Evolutionary conservation across 352 stramenopile genomes (phyloP).

Genomic region (Elongisporangium anandrum): DNA sequence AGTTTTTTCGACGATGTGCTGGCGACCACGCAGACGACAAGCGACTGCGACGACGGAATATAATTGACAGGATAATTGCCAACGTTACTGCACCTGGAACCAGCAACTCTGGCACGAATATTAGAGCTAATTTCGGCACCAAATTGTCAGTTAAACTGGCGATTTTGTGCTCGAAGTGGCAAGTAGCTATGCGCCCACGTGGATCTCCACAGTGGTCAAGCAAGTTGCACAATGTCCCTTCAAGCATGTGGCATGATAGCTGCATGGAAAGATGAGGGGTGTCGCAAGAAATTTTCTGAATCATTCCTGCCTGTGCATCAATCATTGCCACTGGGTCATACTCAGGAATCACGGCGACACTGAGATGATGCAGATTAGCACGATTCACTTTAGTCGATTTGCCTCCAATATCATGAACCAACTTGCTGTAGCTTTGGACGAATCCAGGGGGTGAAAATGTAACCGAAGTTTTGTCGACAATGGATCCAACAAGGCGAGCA

Average conservation of each 20-base stretch:
- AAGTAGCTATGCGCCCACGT: constrained; percentile 53
- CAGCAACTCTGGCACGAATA: constrained; percentile 55
- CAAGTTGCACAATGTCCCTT: constrained; percentile 83
- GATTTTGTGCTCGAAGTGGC: constrained; percentile 76
- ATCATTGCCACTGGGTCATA: constrained; percentile 89
- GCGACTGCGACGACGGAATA: constrained; percentile 39
- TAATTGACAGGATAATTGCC: constrained; percentile 59
- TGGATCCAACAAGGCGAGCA: constrained; percentile 75
- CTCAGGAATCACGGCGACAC: constrained; percentile 83
- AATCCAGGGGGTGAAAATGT: constrained; percentile 85
- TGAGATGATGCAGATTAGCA: constrained; percentile 73
- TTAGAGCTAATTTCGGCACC: constrained; percentile 32
- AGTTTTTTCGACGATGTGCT: constrained; percentile 19
- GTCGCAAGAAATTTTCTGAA: constrained; percentile 88
- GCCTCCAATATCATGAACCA: constrained; percentile 78
- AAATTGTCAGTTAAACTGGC: constrained; percentile 66
- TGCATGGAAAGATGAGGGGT: constrained; percentile 86
- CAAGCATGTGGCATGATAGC: constrained; percentile 90
- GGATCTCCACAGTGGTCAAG: constrained; percentile 73
- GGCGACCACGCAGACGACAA: constrained; percentile 23
- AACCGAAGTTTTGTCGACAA: constrained; percentile 70
- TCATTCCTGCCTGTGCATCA: constrained; percentile 83
- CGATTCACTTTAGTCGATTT: constrained; percentile 69
- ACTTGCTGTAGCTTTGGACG: constrained; percentile 88
- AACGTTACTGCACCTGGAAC: constrained; percentile 41